Evolutionary conservation across 139 green algal species (phyloP), one percentile per base, ranked within the genome.

Genomic region (Micractinium sp.): DNA sequence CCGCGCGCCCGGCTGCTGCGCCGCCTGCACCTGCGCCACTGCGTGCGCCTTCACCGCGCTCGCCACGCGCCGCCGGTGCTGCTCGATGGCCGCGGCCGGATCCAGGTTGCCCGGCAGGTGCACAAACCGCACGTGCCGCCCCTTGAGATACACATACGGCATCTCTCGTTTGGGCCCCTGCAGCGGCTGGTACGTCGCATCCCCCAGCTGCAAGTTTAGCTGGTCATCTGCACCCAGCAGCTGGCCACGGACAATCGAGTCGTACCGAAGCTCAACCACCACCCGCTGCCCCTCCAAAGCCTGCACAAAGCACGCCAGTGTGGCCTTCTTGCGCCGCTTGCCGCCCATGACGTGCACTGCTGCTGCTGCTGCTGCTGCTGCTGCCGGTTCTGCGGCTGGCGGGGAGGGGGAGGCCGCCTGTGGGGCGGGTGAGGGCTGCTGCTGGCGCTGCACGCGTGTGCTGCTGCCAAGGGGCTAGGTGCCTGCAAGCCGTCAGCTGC

Each of bases 261-360:
- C 93, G 47, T 83, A 75, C 13, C 85, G 82, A 31, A 93, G 80
- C 88, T 95, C 93, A 0, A 95, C 85, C 23, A 94, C 81, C 38
- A 94, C 67, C 16, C 84, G 86, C 69, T 85, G 38, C 20, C 92
- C 92, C 81, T 93, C 76, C 76, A 95, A 83, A 0, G 92, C 89
- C 53, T 94, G 88, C 35, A 95, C 60, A 85, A 93, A 95, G 74
- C 63, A 63, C 31, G 79, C 69, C 73, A 94, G 83, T 2, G 63
- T 93, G 33, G 81, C 38, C 35, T 20, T 41, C 36, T 18, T 33
- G 63, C 74, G 38, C 22, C 82, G 61, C 4, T 23, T 61, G 25
- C 78, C 41, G 27, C 78, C n/a, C 27, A 63, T 35, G 20, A 39
- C 33, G 7, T 9, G 27, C 29, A 12, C 0, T 1, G 47, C 41